Percentiles rank a stretch among this genome's conserved stretches.
Conservation (phyloP, 2,329 filamentous ascomycete genomes). For the Pseudogymnoascus sp. region DNA sequence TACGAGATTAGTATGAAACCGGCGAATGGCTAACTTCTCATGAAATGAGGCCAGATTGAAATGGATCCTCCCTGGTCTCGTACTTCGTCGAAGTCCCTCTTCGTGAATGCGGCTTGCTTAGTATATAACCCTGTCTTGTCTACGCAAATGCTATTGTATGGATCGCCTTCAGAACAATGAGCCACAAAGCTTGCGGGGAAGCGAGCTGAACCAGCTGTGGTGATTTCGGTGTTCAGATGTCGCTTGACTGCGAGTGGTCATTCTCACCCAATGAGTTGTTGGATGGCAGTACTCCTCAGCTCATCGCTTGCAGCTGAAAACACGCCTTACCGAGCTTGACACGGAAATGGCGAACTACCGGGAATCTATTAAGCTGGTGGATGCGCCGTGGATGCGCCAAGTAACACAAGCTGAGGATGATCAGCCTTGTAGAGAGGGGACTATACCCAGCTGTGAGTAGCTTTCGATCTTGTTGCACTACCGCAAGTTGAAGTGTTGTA, state of each 20-base stretch:
- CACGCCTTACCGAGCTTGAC: background rate
- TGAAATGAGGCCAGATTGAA: background rate
- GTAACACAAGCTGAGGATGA: conserved; percentile 1
- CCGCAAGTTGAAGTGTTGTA: background rate
- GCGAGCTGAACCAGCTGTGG: background rate
- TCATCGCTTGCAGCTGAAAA: conserved; percentile 5
- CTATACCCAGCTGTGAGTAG: background rate
- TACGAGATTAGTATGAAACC: background rate
- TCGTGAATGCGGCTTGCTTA: background rate
- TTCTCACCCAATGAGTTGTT: conserved; percentile 1
- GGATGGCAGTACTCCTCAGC: background rate
- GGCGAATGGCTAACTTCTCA: background rate
- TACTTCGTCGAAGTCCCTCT: background rate
- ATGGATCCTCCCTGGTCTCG: background rate
- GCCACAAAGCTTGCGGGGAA: background rate
- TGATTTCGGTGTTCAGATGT: background rate
- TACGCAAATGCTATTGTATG: background rate
- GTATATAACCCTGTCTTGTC: background rate
- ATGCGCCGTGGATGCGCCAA: background rate
- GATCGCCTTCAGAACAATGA: background rate
- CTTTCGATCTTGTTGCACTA: conserved; percentile 1
- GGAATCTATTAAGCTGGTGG: conserved; percentile 2
- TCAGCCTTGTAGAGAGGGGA: conserved; percentile 8
- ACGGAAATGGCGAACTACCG: conserved; percentile 3
- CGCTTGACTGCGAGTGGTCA: background rate